Evolutionary conservation across 2,329 filamentous ascomycete genomes (phyloP).

Genomic region (Fusarium haematococcum): DNA sequence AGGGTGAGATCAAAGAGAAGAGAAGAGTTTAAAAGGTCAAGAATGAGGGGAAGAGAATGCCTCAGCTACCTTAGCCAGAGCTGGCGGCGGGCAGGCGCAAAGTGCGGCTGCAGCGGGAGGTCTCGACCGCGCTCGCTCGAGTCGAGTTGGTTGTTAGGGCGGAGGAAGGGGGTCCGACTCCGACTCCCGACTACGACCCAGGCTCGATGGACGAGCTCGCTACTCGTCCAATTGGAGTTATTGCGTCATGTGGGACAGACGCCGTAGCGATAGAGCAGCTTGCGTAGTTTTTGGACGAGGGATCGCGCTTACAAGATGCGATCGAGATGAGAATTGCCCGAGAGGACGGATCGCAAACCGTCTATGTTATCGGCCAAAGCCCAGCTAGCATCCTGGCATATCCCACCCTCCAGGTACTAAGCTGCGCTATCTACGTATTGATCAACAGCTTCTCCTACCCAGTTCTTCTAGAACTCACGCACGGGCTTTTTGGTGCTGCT

Average conservation of each 20-base stretch:
- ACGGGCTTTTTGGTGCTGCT: background rate
- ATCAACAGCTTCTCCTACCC: background rate
- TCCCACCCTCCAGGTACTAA: background rate
- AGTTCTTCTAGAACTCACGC: background rate
- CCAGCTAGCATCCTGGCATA: background rate
- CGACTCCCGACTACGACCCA: background rate
- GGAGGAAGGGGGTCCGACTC: slow-evolving; percentile 24
- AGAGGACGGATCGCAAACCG: slow-evolving; percentile 10
- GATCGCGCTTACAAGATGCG: slow-evolving; percentile 9
- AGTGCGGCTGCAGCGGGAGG: background rate
- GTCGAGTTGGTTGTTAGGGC: slow-evolving; percentile 2
- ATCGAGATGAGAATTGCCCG: slow-evolving; percentile 30
- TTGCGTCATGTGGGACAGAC: slow-evolving; percentile 13
- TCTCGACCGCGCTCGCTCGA: slow-evolving; percentile 6
- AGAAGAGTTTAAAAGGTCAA: background rate
- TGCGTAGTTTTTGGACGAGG: background rate
- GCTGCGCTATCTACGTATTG: background rate
- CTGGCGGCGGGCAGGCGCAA: background rate
- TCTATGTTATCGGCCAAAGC: background rate
- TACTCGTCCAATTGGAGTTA: slow-evolving; percentile 1
- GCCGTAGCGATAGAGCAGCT: background rate
- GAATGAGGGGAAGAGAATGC: slow-evolving; percentile 8
- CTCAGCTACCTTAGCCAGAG: background rate
- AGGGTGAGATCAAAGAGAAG: background rate
- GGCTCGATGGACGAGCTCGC: slow-evolving; percentile 4